These are phyloP conservation scores for Pestalotiopsis fici DNA, from an alignment of 2,329 filamentous ascomycete genomes.

Conservation along the genomic window DNA sequence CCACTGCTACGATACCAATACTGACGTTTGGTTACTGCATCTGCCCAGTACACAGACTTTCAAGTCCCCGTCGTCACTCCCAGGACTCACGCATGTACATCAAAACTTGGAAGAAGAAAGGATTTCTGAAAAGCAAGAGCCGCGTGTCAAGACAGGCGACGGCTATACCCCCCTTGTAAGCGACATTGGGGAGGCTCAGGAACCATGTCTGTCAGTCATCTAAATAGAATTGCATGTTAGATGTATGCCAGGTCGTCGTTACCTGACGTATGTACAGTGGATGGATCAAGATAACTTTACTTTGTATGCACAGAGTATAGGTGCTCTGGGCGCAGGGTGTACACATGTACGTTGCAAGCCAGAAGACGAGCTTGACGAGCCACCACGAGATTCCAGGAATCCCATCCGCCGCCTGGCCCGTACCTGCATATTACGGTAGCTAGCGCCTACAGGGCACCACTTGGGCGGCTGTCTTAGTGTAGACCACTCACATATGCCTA, in stretches of 20 bases:
- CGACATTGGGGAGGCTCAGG: not conserved
- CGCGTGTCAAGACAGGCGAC: not conserved
- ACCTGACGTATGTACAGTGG: no score
- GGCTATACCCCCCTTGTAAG: not conserved
- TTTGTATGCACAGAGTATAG: no score
- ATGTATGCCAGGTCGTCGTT: not conserved
- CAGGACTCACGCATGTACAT: not conserved
- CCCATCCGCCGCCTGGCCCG: not conserved
- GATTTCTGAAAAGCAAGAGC: not conserved
- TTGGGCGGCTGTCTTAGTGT: not conserved
- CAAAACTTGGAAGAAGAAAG: not conserved
- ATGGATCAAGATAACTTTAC: no score
- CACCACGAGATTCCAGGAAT: not conserved
- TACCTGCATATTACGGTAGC: not conserved
- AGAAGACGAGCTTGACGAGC: not conserved
- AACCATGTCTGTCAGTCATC: not conserved
- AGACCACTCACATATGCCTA: not conserved
- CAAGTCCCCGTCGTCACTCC: not conserved
- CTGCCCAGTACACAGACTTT: not conserved
- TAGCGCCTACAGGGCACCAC: not conserved
- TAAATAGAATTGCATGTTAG: not conserved
- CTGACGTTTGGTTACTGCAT: not conserved
- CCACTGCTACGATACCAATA: not conserved
- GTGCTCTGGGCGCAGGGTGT: no score
- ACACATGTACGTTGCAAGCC: not conserved